These are phyloP conservation scores for Talaromyces sp. DNA, from an alignment of 2,329 filamentous ascomycete genomes.

Conservation along the genomic window DNA sequence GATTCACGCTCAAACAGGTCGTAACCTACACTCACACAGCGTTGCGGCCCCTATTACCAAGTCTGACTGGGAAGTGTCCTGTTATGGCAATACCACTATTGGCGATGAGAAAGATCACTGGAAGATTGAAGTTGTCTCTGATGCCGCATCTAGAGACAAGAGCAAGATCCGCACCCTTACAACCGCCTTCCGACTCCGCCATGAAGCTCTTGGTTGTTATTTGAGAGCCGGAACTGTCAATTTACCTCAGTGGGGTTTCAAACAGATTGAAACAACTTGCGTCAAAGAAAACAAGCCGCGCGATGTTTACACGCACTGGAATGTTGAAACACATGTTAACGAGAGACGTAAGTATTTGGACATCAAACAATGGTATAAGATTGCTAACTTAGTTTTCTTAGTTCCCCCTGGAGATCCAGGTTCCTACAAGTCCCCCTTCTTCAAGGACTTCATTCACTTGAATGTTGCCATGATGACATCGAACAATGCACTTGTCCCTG, in stretches of 20 bases:
- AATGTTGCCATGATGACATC: conserved; percentile 99
- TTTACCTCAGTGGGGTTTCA: conserved; percentile 98
- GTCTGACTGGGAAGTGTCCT: conserved; percentile 87
- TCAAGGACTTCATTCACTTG: conserved; percentile 95
- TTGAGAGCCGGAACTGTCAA: conserved; percentile 93
- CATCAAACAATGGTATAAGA: not conserved
- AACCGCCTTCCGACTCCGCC: conserved; percentile 84
- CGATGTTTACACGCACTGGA: conserved; percentile 98
- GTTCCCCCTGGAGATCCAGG: conserved; percentile 86
- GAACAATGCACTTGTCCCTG: conserved; percentile 95
- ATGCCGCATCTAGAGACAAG: conserved; percentile 81
- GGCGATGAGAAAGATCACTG: conserved; percentile 98
- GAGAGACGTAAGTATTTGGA: conserved; percentile 69
- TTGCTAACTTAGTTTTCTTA: conserved; percentile 12
- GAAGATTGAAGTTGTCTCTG: conserved; percentile 85
- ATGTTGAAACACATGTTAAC: conserved; percentile 92
- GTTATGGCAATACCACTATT: conserved; percentile 91
- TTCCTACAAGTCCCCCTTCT: conserved; percentile 93
- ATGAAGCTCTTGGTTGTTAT: conserved; percentile 83
- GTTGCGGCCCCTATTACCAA: conserved; percentile 88
- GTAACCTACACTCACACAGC: conserved; percentile 93
- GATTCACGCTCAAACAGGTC: conserved; percentile 91
- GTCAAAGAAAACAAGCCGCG: conserved; percentile 87
- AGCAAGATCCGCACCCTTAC: conserved; percentile 87
- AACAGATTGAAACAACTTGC: conserved; percentile 97